Evolutionary conservation across 2,329 filamentous ascomycete genomes (phyloP), one percentile per base, ranked within the genome.

Genomic region (Rhynchosporium agropyri): DNA sequence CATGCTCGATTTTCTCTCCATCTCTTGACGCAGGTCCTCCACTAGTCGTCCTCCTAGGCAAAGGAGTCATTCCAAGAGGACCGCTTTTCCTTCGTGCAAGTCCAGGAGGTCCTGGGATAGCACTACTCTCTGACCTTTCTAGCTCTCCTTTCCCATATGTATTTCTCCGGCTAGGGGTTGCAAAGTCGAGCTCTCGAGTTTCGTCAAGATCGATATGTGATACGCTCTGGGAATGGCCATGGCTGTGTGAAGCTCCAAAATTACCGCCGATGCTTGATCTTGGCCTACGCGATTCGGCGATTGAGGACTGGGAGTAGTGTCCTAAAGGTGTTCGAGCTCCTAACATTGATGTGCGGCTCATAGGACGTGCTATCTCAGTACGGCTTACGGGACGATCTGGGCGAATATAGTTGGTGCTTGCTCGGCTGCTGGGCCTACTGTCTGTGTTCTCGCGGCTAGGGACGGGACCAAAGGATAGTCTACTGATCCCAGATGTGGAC

Each of bases 391-490:
- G 73, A 13, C 73, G 66, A 51, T 74, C 72, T 4, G 69, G 65
- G 12, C 71, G 70, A 7, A 71, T 67, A 51, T 66, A 74, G n/a
- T 61, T 70, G 15, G 63, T 62, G 54, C 72, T 74, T 31, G 72
- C 69, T 42, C 74, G 69, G 64, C 73, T 72, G 60, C 69, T 69
- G 40, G 73, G 67, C 61, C 69, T 62, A 50, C 70, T 74, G 38
- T 70, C 66, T 49, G 55, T 66, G 26, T 55, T 61, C 20, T 72
- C 68, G 7, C 85, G 81, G 70, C 82, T 84, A 2, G 86, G 83
- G 9, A 87, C 77, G 1, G 84, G 83, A 0, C 85, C 85, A 71
- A 88, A 88, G 1, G 86, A 89, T 6, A 89, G 76, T 13, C 87
- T 81, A 67, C 83, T 84, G 49, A 88, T 82, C 40, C 86, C 83